Base-by-base conservation (phyloP, 495 filamentous ascomycete species). In the Cenococcum geophilum region DNA sequence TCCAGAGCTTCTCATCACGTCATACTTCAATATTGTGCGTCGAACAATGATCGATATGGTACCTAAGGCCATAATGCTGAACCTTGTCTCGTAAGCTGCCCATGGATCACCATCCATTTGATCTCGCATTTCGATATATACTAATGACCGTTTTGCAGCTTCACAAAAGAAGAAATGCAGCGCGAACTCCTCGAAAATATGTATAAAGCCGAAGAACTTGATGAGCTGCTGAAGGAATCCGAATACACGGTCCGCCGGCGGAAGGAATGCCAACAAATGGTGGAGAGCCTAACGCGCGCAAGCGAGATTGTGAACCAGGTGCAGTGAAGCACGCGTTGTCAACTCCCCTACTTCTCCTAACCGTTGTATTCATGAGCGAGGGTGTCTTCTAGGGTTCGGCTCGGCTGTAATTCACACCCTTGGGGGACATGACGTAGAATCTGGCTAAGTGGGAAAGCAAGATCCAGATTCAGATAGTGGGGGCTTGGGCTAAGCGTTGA, bases 31-130 rank as follows among this genome's bases (percentile, higher is more conserved):
- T 76, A 97, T 99, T 72, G 92, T 96, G 53, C 89, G 89, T 78
- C 82, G 92, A 60, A 99, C 95, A 53, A 93, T 99, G 92, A 96
- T 97, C 63, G 95, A 99, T 69, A 99, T 97, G 95, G 95, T 99
- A 4, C 95, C 95, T 42, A 99, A 99, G 78, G 93, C 95, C 20
- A 93, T 99, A 75, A 99, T 99, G 95, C 82, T 97, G 55, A 96
- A 85, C 58, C 83, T 99, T 43, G 95, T 99, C 25, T 84, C 89
- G 89, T 32, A 32, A 32, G 27, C 27, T 32, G 2, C 27, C 27
- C 96, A 85, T 64, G 90, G 84, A 20, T 25, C 58, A 54, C 36
- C 18, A 22, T 0, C 48, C 16, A 25, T n/a, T 63, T 5, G 53
- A 40, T 55, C 40, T n/a, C 21, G 42, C 47, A 27, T 32, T 58